These are phyloP conservation scores for Pseudogymnoascus sp. DNA, from an alignment of 2,329 filamentous ascomycete species.

Conservation along the genomic window DNA sequence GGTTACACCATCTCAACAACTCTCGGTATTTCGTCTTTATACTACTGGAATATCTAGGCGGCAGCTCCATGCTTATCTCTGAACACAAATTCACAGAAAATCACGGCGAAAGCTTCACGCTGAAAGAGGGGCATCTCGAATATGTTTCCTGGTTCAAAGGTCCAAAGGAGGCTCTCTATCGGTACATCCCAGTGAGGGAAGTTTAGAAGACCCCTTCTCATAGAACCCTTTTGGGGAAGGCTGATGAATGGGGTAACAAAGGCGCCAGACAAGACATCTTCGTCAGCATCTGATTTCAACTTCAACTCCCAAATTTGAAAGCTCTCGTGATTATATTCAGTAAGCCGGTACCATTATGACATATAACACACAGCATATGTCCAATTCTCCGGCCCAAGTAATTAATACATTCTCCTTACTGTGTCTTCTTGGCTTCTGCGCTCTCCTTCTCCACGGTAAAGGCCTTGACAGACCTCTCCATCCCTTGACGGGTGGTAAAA, in stretches of 20 bases:
- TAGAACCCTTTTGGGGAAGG: neutral
- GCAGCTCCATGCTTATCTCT: neutral
- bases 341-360: neutral
- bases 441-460: slow-evolving; percentile 19
- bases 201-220: neutral
- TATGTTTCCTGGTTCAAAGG: neutral
- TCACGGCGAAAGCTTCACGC: neutral
- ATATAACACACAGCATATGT: neutral
- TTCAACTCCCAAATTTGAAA: neutral
- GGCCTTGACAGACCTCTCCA: slow-evolving; percentile 21
- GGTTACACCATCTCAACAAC: neutral
- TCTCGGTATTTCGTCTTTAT: neutral
- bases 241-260: neutral
- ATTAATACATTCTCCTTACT: slow-evolving; percentile 13
- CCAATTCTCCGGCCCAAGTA: neutral
- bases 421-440: slow-evolving; percentile 23
- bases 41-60: neutral
- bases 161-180: neutral
- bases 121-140: neutral
- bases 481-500: slow-evolving; percentile 58
- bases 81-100: neutral
- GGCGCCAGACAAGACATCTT: neutral
- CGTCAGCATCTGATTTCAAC: neutral
- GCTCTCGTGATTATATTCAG: neutral
- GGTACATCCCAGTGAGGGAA: no score